Conservation (phyloP, 306 rosid species). For the Acacia crassicarpa region DNA sequence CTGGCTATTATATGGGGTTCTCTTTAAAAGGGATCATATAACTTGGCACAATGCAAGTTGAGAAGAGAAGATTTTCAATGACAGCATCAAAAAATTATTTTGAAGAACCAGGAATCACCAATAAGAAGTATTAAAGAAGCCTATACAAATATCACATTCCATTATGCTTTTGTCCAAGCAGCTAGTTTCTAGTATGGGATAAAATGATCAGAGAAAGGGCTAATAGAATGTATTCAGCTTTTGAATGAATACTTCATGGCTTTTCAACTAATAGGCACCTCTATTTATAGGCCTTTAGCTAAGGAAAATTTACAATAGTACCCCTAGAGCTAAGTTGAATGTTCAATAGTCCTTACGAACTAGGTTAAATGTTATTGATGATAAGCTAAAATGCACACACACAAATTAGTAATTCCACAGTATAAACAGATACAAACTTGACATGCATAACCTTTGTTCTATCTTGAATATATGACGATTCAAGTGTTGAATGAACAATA, state of each 20-base stretch:
- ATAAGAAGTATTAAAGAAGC: slow-evolving; percentile 1
- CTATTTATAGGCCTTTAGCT: neutral
- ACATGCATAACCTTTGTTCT: neutral
- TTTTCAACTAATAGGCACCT: neutral
- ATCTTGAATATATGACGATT: neutral
- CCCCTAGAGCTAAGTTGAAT: neutral
- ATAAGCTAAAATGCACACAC: neutral
- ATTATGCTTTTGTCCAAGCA: slow-evolving; percentile 23
- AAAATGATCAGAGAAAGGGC: neutral
- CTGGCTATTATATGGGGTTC: neutral
- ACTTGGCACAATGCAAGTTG: slow-evolving; percentile 25
- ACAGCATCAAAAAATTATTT: slow-evolving; percentile 18
- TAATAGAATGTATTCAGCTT: neutral
- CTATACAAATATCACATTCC: neutral
- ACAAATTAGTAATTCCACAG: neutral
- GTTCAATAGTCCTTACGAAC: neutral
- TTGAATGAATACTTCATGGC: neutral
- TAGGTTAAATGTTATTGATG: neutral
- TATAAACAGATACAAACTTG: neutral
- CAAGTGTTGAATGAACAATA: neutral
- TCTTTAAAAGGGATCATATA: neutral
- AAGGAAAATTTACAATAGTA: neutral
- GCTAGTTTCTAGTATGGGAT: neutral
- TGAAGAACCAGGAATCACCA: slow-evolving; percentile 9
- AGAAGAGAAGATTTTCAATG: neutral